Evolutionary conservation across 2,329 filamentous ascomycete species (phyloP).

Genomic region (Cladobotryum mycophilum): DNA sequence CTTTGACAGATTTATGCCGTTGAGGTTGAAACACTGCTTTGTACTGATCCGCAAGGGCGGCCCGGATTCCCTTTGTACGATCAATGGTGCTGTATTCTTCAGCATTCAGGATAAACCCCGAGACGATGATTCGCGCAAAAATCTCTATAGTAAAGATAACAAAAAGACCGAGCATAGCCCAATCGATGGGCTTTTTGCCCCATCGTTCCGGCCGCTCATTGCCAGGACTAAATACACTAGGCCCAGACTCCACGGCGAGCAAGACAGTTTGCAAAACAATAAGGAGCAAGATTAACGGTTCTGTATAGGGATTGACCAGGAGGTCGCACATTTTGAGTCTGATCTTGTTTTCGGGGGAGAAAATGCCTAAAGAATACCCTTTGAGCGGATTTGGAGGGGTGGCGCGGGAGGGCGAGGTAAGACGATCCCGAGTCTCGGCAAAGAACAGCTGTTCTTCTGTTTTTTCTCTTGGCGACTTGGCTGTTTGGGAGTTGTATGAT

Average conservation of each 20-base stretch:
- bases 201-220: conserved; percentile 57
- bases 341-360: conserved; percentile 70
- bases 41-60: conserved; percentile 70
- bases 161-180: conserved; percentile 76
- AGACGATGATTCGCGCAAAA: conserved; percentile 78
- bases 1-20: conserved; percentile 60
- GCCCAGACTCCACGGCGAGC: conserved; percentile 75
- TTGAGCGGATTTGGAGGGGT: conserved; percentile 63
- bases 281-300: conserved; percentile 77
- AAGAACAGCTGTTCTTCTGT: conserved; percentile 15
- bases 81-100: conserved; percentile 88
- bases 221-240: conserved; percentile 59
- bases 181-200: conserved; percentile 67
- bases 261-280: conserved; percentile 85
- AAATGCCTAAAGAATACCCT: conserved; percentile 80
- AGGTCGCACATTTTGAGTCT: conserved; percentile 73
- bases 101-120: conserved; percentile 86
- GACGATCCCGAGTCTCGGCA: background rate
- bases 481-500: conserved; percentile 45
- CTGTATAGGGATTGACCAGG: conserved; percentile 77
- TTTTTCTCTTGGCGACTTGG: conserved; percentile 42
- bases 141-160: conserved; percentile 85
- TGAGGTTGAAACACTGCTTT: conserved; percentile 76
- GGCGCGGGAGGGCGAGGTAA: conserved; percentile 14
- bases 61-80: conserved; percentile 65